A percentile compares a stretch with the other conserved stretches of the same genome.
phyloP scores from a whole-genome alignment of 2,329 filamentous ascomycete genomes.

The Colletotrichum eremochloae region DNA sequence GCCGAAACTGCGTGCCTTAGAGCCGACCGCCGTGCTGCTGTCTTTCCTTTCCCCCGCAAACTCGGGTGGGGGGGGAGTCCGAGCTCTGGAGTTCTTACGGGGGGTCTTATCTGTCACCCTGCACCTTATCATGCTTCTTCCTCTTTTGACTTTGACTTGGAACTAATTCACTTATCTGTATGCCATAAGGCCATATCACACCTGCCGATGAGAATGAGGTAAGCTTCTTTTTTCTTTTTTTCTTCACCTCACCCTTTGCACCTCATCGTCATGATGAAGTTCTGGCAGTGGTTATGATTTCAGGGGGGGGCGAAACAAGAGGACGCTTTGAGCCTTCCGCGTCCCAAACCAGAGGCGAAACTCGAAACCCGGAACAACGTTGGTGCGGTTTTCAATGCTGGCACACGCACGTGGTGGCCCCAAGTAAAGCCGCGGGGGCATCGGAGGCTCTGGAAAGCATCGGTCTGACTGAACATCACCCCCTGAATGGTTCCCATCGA shows the following conservation, averaged over 20 bases:
- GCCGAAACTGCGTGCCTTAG: neutral
- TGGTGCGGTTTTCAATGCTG: slow-evolving; percentile 28
- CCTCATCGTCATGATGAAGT: neutral
- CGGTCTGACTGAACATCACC: slow-evolving; percentile 6
- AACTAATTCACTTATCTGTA: neutral
- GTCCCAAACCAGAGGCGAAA: slow-evolving; percentile 18
- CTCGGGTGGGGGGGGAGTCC: neutral
- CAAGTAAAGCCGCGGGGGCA: slow-evolving; percentile 1
- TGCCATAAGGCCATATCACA: neutral
- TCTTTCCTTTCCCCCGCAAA: neutral
- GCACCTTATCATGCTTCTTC: neutral
- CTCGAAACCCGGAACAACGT: slow-evolving; percentile 34
- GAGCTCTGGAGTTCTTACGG: neutral
- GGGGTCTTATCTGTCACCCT: neutral
- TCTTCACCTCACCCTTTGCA: neutral
- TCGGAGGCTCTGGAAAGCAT: slow-evolving; percentile 3
- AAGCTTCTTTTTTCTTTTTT: neutral
- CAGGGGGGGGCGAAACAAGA: slow-evolving; percentile 12
- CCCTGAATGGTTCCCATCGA: neutral
- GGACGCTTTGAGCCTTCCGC: slow-evolving; percentile 30
- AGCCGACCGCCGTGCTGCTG: slow-evolving; percentile 1
- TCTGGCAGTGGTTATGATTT: neutral
- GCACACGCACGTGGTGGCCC: slow-evolving; percentile 14
- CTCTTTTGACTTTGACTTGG: neutral
- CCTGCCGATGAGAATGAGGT: neutral